phyloP scores from a whole-genome alignment of 129 eudicot species.

The Chrysanthemum seticuspe region DNA sequence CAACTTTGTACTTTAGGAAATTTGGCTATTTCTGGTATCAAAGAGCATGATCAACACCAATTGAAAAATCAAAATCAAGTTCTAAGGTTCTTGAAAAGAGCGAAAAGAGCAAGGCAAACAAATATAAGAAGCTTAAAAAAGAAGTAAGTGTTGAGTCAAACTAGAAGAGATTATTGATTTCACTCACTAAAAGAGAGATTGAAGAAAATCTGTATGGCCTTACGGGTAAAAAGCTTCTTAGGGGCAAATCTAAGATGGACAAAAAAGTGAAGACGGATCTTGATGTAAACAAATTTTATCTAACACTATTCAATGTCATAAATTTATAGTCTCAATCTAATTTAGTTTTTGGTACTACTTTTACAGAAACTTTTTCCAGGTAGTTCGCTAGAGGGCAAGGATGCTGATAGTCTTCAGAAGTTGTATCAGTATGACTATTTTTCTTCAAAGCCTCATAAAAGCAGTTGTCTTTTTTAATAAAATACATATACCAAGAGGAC shows the following conservation, averaged over 20 bases:
- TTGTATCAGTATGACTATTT: neutral
- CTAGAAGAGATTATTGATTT: neutral
- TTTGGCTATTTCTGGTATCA: slow-evolving; percentile 2
- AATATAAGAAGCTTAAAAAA: neutral
- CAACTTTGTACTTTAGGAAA: neutral
- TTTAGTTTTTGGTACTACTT: slow-evolving; percentile 16
- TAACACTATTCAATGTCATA: neutral
- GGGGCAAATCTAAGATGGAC: slow-evolving; percentile 8
- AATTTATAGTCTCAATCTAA: neutral
- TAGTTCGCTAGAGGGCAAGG: slow-evolving; percentile 5
- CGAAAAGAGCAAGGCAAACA: neutral
- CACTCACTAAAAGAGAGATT: slow-evolving; percentile 17
- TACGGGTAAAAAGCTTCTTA: slow-evolving; percentile 23
- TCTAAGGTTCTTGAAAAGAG: neutral
- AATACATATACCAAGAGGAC: neutral
- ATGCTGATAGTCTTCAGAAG: slow-evolving; percentile 1
- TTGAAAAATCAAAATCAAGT: neutral
- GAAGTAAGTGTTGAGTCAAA: neutral
- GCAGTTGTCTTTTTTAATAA: neutral
- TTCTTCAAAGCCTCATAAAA: neutral
- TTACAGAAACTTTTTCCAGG: slow-evolving; percentile 18
- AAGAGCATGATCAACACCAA: neutral
- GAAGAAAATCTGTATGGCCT: slow-evolving; percentile 16
- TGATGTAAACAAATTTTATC: slow-evolving; percentile 1
- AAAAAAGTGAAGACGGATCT: slow-evolving; percentile 2